Conservation (phyloP, 495 filamentous ascomycete species). For the Penicillium diatomitis region DNA sequence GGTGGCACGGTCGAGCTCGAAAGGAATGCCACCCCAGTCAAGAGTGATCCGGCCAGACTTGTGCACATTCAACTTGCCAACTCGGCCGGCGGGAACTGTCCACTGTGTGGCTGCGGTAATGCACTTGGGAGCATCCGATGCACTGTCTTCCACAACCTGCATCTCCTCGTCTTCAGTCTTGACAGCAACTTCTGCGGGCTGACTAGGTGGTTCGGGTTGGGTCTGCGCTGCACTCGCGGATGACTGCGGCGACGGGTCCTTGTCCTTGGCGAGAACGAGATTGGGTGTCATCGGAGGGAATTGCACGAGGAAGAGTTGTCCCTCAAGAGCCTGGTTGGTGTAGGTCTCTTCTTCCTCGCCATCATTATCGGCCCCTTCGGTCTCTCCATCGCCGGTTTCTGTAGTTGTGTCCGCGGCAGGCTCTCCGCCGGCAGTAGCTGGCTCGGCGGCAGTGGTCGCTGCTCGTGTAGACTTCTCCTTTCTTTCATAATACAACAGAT, state of each 20-base stretch:
- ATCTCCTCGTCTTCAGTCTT: conserved; percentile 27
- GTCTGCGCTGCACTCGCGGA: conserved; percentile 1
- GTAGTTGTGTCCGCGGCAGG: conserved; percentile 1
- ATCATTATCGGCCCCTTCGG: background rate
- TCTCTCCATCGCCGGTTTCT: conserved; percentile 4
- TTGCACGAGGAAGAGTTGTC: conserved; percentile 45
- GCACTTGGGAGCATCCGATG: conserved; percentile 14
- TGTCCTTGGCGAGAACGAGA: conserved; percentile 26
- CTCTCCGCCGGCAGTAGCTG: conserved; percentile 5
- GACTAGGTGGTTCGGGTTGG: conserved; percentile 3
- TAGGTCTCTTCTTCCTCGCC: conserved; percentile 13
- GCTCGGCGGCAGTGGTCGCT: conserved; percentile 6
- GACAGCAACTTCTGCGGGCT: conserved; percentile 6
- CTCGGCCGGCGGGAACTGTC: conserved; percentile 44
- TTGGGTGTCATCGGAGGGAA: conserved; percentile 47
- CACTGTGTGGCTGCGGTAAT: conserved; percentile 30
- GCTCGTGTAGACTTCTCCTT: conserved; percentile 8
- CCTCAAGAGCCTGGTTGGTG: conserved; percentile 24
- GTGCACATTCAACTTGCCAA: conserved; percentile 48
- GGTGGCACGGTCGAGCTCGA: conserved; percentile 36
- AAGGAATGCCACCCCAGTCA: conserved; percentile 42
- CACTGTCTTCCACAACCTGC: conserved; percentile 21
- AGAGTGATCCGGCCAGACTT: conserved; percentile 38
- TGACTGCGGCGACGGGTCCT: conserved; percentile 1
- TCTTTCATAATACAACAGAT: conserved; percentile 24